phyloP scores from a whole-genome alignment of 192 early-diverging fungal species.

The Backusella luteola region DNA sequence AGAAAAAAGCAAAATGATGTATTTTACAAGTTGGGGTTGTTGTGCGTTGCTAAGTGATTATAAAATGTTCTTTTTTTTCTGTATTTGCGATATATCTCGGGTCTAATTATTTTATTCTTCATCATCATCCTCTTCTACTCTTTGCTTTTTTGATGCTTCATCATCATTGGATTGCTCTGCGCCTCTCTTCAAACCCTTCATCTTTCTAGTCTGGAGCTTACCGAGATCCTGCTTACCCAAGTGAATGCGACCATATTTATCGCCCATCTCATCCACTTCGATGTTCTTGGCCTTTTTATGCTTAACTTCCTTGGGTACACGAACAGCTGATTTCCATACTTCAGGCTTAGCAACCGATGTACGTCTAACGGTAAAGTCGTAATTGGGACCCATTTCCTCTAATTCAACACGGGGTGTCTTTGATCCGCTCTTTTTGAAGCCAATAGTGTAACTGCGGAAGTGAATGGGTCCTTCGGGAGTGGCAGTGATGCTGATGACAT shows the following conservation, averaged over 20 bases:
- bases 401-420: constrained; percentile 89
- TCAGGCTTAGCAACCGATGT: constrained; percentile 69
- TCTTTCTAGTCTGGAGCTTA: constrained; percentile 96
- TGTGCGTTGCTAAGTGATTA: neutral
- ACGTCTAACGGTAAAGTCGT: constrained; percentile 81
- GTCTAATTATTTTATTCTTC: neutral
- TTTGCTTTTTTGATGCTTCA: constrained; percentile 20
- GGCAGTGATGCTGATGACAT: constrained; percentile 84
- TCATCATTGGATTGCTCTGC: constrained; percentile 25
- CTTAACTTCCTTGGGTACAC: constrained; percentile 86
- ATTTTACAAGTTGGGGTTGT: constrained; percentile 3
- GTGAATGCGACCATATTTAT: constrained; percentile 90
- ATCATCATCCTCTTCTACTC: neutral
- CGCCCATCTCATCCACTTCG: constrained; percentile 82
- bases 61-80: neutral
- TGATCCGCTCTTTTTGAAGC: constrained; percentile 85
- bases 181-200: constrained; percentile 83
- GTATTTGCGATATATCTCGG: neutral
- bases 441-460: constrained; percentile 79
- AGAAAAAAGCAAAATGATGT: neutral
- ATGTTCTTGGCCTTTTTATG: constrained; percentile 93
- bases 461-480: constrained; percentile 66
- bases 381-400: constrained; percentile 88
- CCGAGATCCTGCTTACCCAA: constrained; percentile 87
- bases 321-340: constrained; percentile 80